Conservation (phyloP, 371 early-diverging fungal genomes). For the Umbelopsis sp. region DNA sequence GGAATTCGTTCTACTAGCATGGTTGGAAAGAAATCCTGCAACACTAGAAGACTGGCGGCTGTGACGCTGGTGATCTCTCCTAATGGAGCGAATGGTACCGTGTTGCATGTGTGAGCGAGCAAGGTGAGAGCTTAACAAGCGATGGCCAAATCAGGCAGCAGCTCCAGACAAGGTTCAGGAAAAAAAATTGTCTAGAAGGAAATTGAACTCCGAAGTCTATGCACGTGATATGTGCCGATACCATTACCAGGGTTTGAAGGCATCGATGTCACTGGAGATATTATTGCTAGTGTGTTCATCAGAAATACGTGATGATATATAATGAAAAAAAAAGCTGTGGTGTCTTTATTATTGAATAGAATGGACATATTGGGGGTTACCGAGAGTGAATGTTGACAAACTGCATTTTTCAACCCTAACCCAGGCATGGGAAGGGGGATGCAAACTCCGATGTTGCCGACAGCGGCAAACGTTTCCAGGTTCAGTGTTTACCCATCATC, state of each 20-base stretch:
- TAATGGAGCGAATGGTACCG: slow-evolving; percentile 2
- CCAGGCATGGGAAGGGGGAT: background rate
- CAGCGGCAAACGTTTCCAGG: slow-evolving; percentile 12
- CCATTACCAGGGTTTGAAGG: too few species aligned
- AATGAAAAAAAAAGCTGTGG: too few species aligned
- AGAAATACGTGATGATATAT: too few species aligned
- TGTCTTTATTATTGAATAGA: too few species aligned
- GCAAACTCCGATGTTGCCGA: slow-evolving; percentile 5
- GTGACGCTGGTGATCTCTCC: background rate
- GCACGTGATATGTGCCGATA: too few species aligned
- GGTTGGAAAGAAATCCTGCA: background rate
- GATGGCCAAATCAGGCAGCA: slow-evolving; percentile 3
- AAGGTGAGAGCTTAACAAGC: background rate
- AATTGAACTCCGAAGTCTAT: too few species aligned
- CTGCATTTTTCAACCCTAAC: background rate
- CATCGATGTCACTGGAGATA: too few species aligned
- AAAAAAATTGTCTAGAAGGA: background rate
- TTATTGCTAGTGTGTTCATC: too few species aligned
- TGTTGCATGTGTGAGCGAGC: slow-evolving; percentile 7
- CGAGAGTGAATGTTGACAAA: background rate
- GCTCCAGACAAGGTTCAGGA: background rate
- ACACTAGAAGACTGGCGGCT: background rate
- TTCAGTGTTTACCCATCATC: slow-evolving; percentile 14
- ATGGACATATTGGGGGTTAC: background rate
- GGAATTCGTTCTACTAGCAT: slow-evolving; percentile 10